Evolutionary conservation across 768 basidiomycete genomes (phyloP).

Genomic region (Ramaria sp.): DNA sequence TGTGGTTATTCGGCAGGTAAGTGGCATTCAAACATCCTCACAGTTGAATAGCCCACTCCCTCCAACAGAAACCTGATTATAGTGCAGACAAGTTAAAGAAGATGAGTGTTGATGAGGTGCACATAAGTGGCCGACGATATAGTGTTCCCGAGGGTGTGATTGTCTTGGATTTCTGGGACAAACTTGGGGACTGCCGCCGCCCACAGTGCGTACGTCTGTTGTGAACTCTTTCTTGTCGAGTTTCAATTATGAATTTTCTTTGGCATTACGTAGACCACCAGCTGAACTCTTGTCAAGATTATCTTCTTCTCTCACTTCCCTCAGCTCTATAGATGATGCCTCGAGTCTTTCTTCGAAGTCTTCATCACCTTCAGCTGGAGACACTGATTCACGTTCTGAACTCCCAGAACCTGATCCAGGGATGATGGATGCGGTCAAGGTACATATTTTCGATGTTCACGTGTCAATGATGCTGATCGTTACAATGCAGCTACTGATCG

Average conservation of each 20-base stretch:
- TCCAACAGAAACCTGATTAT: constrained; percentile 49
- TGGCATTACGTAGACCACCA: constrained; percentile 1
- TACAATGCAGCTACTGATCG: constrained; percentile 4
- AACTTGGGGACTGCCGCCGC: constrained; percentile 40
- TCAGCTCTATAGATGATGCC: constrained; percentile 58
- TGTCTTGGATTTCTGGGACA: constrained; percentile 92
- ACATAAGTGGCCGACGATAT: constrained; percentile 84
- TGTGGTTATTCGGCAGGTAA: constrained; percentile 59
- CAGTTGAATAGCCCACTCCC: constrained; percentile 9
- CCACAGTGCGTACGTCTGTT: constrained; percentile 26
- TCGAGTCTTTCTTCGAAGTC: not conserved
- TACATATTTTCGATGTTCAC: not conserved
- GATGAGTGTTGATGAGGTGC: constrained; percentile 65
- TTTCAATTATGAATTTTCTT: too few species aligned
- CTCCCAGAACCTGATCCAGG: not conserved
- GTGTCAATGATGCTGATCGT: not conserved
- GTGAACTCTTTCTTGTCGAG: too few species aligned
- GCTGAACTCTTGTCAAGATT: constrained; percentile 28
- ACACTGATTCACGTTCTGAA: not conserved
- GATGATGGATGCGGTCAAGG: constrained; percentile 3
- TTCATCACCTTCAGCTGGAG: not conserved
- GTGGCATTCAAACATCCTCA: constrained; percentile 19
- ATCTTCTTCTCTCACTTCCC: constrained; percentile 64
- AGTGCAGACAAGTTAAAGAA: constrained; percentile 31
- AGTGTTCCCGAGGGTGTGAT: constrained; percentile 88